Percentiles rank a stretch among this genome's conserved stretches.
These are phyloP conservation scores for Piper betle DNA, from an alignment of 164 flowering plant species.

Conservation along the genomic window DNA sequence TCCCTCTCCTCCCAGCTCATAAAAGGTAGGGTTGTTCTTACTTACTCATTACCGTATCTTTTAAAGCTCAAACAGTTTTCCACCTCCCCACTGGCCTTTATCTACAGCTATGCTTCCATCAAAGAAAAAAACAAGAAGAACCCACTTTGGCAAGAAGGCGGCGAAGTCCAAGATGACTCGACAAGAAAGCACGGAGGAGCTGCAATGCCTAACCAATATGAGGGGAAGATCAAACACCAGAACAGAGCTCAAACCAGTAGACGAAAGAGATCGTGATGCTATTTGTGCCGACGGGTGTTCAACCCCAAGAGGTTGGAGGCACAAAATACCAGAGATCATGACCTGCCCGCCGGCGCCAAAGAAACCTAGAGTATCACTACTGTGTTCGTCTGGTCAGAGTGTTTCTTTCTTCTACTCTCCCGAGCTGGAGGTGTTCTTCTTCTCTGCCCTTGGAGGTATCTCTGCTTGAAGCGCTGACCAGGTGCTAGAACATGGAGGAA, in stretches of 20 bases:
- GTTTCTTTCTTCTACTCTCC: slow-evolving; percentile 30
- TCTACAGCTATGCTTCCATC: slow-evolving; percentile 3
- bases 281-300: slow-evolving; percentile 8
- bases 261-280: background rate
- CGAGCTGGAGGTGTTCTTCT: slow-evolving; percentile 40
- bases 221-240: background rate
- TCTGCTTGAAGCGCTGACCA: slow-evolving; percentile 6
- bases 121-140: slow-evolving; percentile 3
- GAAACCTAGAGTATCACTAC: slow-evolving; percentile 20
- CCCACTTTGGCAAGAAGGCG: slow-evolving; percentile 1
- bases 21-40: too few relatives aligned
- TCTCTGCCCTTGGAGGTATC: slow-evolving; percentile 18
- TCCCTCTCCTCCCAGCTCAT: too few relatives aligned
- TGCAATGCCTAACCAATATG: background rate
- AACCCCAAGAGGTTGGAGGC: slow-evolving; percentile 32
- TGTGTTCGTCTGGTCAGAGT: slow-evolving; percentile 10
- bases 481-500: background rate
- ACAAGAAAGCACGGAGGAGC: background rate
- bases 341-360: slow-evolving; percentile 52
- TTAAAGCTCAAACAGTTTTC: too few relatives aligned
- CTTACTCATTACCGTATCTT: too few relatives aligned
- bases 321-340: slow-evolving; percentile 23
- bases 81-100: too few relatives aligned
- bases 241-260: background rate
- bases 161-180: background rate